A percentile compares a stretch with the other conserved stretches of the same genome.
Evolutionary conservation across 306 rosid species (phyloP).

Genomic region (Lathyrus oleraceus): DNA sequence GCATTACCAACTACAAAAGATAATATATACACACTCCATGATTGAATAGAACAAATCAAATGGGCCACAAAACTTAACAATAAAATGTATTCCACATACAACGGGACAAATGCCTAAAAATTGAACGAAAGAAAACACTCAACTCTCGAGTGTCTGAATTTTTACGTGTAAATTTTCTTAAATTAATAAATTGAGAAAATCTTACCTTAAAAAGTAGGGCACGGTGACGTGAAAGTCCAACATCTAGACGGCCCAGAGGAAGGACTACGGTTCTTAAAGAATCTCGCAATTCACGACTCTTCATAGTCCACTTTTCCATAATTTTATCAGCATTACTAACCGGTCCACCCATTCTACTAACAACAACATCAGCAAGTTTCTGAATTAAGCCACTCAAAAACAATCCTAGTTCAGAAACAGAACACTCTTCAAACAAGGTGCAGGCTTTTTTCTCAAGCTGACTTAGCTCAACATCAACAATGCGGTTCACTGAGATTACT

Average conservation of each 20-base stretch:
- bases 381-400: conserved; percentile 73
- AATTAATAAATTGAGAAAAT: conserved; percentile 22
- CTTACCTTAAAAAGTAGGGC: conserved; percentile 93
- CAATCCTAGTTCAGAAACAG: conserved; percentile 60
- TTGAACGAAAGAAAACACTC: conserved; percentile 4
- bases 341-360: conserved; percentile 93
- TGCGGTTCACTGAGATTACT: conserved; percentile 77
- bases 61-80: conserved; percentile 6
- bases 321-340: conserved; percentile 84
- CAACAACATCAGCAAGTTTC: conserved; percentile 90
- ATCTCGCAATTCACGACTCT: conserved; percentile 73
- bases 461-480: conserved; percentile 66
- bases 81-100: conserved; percentile 13
- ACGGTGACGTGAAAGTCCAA: conserved; percentile 98
- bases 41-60: conserved; percentile 31
- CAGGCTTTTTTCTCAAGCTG: conserved; percentile 69
- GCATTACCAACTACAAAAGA: conserved; percentile 2
- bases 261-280: conserved; percentile 63
- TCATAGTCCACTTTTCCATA: conserved; percentile 67
- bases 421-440: conserved; percentile 51
- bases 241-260: conserved; percentile 87
- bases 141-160: conserved; percentile 16
- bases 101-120: conserved; percentile 3
- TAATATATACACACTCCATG: conserved; percentile 26
- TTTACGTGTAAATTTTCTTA: conserved; percentile 1